phyloP scores from a whole-genome alignment of 2,329 filamentous ascomycete species.

The Ceratocystis alfenasii region DNA sequence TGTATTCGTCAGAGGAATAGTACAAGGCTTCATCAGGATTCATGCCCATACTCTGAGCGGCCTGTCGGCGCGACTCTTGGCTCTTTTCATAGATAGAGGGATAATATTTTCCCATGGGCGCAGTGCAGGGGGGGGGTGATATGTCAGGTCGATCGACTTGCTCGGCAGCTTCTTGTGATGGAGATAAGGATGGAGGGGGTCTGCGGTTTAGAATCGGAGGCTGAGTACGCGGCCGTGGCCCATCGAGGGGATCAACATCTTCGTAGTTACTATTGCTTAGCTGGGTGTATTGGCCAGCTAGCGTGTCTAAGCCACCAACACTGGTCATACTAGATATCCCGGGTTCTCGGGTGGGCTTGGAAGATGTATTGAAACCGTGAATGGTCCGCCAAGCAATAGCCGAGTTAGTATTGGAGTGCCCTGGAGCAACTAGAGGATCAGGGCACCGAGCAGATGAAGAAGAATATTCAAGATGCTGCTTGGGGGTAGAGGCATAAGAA shows the following conservation, averaged over 20 bases:
- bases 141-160: neutral
- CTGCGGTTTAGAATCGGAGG: slow-evolving; percentile 35
- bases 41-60: neutral
- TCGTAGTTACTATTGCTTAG: slow-evolving; percentile 6
- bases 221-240: slow-evolving; percentile 41
- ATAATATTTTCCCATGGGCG: slow-evolving; percentile 52
- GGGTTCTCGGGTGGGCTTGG: neutral
- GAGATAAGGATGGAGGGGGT: neutral
- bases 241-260: slow-evolving; percentile 24
- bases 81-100: slow-evolving; percentile 47
- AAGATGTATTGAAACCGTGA: slow-evolving; percentile 14
- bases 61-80: slow-evolving; percentile 23
- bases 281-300: neutral
- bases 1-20: slow-evolving; percentile 20
- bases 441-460: slow-evolving; percentile 6
- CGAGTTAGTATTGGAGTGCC: neutral
- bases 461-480: neutral
- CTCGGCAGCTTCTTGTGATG: neutral
- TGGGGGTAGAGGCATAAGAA: neutral
- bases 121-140: slow-evolving; percentile 26
- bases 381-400: slow-evolving; percentile 20
- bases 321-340: slow-evolving; percentile 14
- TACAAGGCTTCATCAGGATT: slow-evolving; percentile 1
- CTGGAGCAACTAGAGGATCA: neutral
- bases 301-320: neutral